Percentiles rank a stretch among this genome's conserved stretches.
phyloP scores from a whole-genome alignment of 2,329 filamentous ascomycete genomes.

The Xylariaceae sp. region DNA sequence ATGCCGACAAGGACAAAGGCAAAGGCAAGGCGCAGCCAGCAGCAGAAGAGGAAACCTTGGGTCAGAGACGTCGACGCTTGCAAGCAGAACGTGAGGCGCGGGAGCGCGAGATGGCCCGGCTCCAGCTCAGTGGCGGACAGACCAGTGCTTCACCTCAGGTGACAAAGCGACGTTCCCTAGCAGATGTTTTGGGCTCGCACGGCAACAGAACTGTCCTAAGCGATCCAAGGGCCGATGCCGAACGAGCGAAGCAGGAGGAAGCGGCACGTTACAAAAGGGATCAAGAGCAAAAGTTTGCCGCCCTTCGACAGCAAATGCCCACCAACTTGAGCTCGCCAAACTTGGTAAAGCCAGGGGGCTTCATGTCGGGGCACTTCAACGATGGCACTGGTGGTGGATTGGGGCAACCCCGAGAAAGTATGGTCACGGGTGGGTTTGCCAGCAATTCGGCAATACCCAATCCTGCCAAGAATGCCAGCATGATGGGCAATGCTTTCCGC shows the following conservation, averaged over 20 bases:
- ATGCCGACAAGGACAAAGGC: constrained; percentile 41
- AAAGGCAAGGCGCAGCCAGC: constrained; percentile 40
- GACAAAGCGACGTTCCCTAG: constrained; percentile 55
- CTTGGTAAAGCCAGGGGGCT: constrained; percentile 51
- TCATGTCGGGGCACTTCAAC: constrained; percentile 60
- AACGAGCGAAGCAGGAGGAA: constrained; percentile 49
- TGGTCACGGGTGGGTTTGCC: constrained; percentile 27
- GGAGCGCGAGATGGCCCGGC: constrained; percentile 57
- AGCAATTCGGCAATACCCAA: constrained; percentile 19
- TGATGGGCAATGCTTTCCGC: constrained; percentile 34
- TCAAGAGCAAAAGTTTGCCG: constrained; percentile 55
- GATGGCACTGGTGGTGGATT: constrained; percentile 53
- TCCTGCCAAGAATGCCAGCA: constrained; percentile 27
- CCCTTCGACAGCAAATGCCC: constrained; percentile 57
- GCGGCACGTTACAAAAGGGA: constrained; percentile 49
- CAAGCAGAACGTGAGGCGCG: constrained; percentile 72
- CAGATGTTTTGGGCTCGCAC: constrained; percentile 60
- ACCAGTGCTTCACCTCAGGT: constrained; percentile 49
- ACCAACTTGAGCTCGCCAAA: constrained; percentile 43
- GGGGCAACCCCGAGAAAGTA: constrained; percentile 34
- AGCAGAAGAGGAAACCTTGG: constrained; percentile 77
- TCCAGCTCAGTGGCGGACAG: constrained; percentile 38
- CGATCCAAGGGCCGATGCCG: constrained; percentile 50
- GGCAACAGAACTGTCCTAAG: constrained; percentile 45
- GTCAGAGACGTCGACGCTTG: constrained; percentile 75